Evolutionary conservation across 2,329 filamentous ascomycete species (phyloP).

Genomic region (Colletotrichum melonis): DNA sequence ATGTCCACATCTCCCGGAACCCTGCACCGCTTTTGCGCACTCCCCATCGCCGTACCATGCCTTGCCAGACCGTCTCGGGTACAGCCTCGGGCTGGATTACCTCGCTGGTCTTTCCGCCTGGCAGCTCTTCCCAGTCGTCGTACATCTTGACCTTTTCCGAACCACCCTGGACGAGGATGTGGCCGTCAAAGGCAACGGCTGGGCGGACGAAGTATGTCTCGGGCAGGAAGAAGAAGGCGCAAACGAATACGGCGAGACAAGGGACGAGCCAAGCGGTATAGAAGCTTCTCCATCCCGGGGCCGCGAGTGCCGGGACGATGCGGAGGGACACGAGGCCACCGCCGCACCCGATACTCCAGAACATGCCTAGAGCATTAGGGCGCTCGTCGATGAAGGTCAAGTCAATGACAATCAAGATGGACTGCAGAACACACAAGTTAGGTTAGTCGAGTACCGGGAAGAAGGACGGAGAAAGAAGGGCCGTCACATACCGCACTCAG

Average conservation of each 20-base stretch:
- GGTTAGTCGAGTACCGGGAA: neutral
- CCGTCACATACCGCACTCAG: constrained; percentile 43
- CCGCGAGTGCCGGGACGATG: constrained; percentile 39
- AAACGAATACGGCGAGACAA: constrained; percentile 40
- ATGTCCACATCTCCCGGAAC: constrained; percentile 34
- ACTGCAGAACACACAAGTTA: constrained; percentile 38
- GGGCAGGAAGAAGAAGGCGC: constrained; percentile 46
- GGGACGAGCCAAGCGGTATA: constrained; percentile 46
- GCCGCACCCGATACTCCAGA: constrained; percentile 45
- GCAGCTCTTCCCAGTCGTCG: constrained; percentile 43
- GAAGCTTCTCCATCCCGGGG: constrained; percentile 45
- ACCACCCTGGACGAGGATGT: constrained; percentile 49
- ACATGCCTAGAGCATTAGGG: constrained; percentile 45
- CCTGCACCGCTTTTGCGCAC: constrained; percentile 28
- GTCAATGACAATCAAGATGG: constrained; percentile 49
- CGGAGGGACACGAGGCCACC: constrained; percentile 44
- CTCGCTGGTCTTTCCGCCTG: neutral
- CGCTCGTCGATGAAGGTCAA: constrained; percentile 52
- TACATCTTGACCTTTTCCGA: constrained; percentile 52
- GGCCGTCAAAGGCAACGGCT: constrained; percentile 52
- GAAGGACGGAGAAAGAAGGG: too few relatives aligned
- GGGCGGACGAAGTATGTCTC: constrained; percentile 55
- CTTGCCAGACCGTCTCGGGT: constrained; percentile 21
- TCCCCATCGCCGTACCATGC: constrained; percentile 17
- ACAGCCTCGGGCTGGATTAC: constrained; percentile 13